Evolutionary conservation across 257 asterid genomes (phyloP), one percentile per base, ranked within the genome.

Genomic region (Avicennia marina): DNA sequence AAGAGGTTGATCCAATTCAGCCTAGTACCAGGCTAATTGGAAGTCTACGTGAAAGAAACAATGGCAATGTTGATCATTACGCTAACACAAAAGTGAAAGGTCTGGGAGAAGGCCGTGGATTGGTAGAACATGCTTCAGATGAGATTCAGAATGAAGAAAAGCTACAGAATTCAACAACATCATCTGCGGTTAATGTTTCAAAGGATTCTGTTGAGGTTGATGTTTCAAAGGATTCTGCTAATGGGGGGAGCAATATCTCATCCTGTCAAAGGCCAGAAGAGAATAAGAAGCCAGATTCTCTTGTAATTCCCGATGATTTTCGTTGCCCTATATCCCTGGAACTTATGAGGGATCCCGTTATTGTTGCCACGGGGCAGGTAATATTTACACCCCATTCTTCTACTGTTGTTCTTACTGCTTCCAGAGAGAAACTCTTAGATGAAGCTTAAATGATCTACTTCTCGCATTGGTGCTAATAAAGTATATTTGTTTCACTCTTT

Each of bases 321-420:
- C 87, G 58, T 38, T 91, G 98, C 71, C 98, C 98, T n/a, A 86
- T 91, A 53, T 85, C 98, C 26, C 95, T 91, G 50, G 98, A 91
- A 64, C 79, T 91, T 47, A 91, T 91, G 98, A 78, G 90, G 73
- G 95, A 91, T 74, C 98, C 98, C 1, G 98, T 91, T 45, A 81
- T 88, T 72, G 97, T 86, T 38, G 80, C 97, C 41, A 91, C 98
- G 0, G 98, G 87, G 50, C 87, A 80, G 81, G 87, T 80, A 56
- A 45, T 40, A 18, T 47, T 27, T 29, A 0, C 13, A 36, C 10
- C 41, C 41, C 9, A 11, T 0, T 15, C 16, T 58, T 33, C 31
- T 4, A 11, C 62, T n/a, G 7, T 58, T 51, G 8, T 58, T 49
- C 2, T 0, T 6, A 17, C 4, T 29, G 46, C 45, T 31, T 15